Percentiles rank a stretch among this genome's conserved stretches.
Conservation (phyloP, 768 basidiomycete genomes). For the Tulasnella sp. region DNA sequence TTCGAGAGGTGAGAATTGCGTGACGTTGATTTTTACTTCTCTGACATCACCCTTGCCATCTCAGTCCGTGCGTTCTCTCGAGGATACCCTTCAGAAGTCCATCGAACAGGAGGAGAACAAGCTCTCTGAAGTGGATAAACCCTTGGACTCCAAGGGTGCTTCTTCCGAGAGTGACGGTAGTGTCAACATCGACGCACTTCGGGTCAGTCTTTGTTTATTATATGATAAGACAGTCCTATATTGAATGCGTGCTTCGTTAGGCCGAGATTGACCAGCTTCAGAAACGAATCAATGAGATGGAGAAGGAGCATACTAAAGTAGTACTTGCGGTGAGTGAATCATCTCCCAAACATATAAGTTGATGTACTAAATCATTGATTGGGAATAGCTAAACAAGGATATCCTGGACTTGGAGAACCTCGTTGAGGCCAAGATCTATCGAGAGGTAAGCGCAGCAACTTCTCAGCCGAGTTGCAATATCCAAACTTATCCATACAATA, state of each 20-base stretch:
- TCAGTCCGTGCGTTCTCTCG: conserved; percentile 64
- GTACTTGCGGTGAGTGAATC: conserved; percentile 42
- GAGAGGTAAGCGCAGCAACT: conserved; percentile 39
- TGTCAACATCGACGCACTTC: conserved; percentile 37
- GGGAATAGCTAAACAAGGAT: conserved; percentile 74
- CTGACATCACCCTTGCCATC: not conserved
- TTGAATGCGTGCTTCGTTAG: not conserved
- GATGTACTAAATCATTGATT: conserved; percentile 22
- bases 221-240: not conserved
- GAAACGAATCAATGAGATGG: conserved; percentile 52
- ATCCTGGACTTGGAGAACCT: conserved; percentile 84
- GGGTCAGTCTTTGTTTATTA: conserved; percentile 41
- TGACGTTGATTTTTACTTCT: not conserved
- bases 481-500: conserved; percentile 21
- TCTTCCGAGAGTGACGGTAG: conserved; percentile 6
- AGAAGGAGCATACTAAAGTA: conserved; percentile 60
- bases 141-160: conserved; percentile 1
- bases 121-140: conserved; percentile 18
- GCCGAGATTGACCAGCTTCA: conserved; percentile 31
- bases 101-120: conserved; percentile 40
- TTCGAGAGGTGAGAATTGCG: conserved; percentile 46
- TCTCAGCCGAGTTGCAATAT: not conserved
- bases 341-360: not conserved
- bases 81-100: conserved; percentile 57
- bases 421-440: conserved; percentile 93